Evolutionary conservation across 208 protist species (phyloP).

Genomic region (Crithidia thermophila): DNA sequence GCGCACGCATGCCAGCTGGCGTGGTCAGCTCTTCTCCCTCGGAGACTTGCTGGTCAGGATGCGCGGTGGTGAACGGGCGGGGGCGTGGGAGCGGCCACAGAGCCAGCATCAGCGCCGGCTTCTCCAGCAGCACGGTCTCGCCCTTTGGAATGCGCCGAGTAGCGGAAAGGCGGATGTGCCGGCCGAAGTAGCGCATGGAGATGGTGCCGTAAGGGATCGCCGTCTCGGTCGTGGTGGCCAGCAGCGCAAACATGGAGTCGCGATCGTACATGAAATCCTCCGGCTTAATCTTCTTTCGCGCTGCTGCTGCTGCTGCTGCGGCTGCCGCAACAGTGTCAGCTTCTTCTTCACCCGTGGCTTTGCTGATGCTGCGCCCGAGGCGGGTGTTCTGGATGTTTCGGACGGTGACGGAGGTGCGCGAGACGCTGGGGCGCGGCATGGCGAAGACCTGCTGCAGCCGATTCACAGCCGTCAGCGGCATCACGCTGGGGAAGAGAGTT

Average conservation of each 20-base stretch:
- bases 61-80: too few relatives aligned
- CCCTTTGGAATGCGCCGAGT: conserved; percentile 25
- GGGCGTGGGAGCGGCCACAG: conserved; percentile 22
- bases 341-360: not conserved
- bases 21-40: too few relatives aligned
- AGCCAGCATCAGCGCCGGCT: conserved; percentile 22
- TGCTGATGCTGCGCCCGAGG: not conserved
- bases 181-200: conserved; percentile 30
- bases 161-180: conserved; percentile 38
- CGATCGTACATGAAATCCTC: conserved; percentile 37
- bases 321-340: not conserved
- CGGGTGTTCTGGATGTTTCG: not conserved
- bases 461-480: conserved; percentile 12
- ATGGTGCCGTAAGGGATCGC: conserved; percentile 24
- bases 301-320: not conserved
- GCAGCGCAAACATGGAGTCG: conserved; percentile 28
- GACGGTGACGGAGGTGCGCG: not conserved
- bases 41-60: too few relatives aligned
- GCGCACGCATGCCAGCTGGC: too few relatives aligned
- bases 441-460: conserved; percentile 8
- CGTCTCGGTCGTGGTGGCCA: conserved; percentile 23
- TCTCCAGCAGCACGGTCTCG: conserved; percentile 26
- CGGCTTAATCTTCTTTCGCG: not conserved
- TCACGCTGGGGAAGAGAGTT: conserved; percentile 32
- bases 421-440: not conserved